Evolutionary conservation across 1,284 basidiomycete species (phyloP), one percentile per base, ranked within the genome.

Genomic region (Agroathelia rolfsii): DNA sequence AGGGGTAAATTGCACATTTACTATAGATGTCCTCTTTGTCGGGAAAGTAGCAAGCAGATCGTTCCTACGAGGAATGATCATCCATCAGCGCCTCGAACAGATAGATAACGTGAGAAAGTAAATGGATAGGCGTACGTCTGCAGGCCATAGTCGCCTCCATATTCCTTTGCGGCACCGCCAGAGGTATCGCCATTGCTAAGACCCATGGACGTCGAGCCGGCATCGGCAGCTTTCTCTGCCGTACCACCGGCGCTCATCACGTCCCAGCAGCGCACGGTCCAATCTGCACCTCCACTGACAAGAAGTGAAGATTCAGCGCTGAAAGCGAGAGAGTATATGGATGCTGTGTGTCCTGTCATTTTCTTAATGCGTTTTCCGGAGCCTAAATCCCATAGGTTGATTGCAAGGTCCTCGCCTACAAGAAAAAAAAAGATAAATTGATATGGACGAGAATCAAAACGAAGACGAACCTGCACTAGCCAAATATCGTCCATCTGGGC

Each of bases 181-280:
- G 54, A 43, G 18, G 45, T 43, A 28, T 61, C 55, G 36, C 42
- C 51, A 29, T 55, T 53, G 15, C 53, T 46, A 41, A 51, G 25
- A 29, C 42, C 35, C 35, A 40, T 34, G 24, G 39, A 24, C 14
- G 37, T 39, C 32, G 46, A 50, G 12, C 71, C 76, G 50, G 72
- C 74, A 46, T 76, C 75, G 28, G 63, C 61, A 24, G 61, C 41
- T 55, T 77, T 73, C 15, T 45, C 53, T 31, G 62, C 64, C 13
- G 63, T 52, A 0, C 85, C 86, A 10, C 89, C 90, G 1, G 85
- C 61, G 22, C 72, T 61, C 51, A 87, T 86, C 17, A 96, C 83
- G 55, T 99, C 95, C 95, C 95, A 99, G 40, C 89, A 92, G 15
- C 90, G 69, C 8, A 97, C 92, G 1, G 90, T 95, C 70, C 87